phyloP scores from a whole-genome alignment of 805 yeast species.

The Candida stauntonica region DNA sequence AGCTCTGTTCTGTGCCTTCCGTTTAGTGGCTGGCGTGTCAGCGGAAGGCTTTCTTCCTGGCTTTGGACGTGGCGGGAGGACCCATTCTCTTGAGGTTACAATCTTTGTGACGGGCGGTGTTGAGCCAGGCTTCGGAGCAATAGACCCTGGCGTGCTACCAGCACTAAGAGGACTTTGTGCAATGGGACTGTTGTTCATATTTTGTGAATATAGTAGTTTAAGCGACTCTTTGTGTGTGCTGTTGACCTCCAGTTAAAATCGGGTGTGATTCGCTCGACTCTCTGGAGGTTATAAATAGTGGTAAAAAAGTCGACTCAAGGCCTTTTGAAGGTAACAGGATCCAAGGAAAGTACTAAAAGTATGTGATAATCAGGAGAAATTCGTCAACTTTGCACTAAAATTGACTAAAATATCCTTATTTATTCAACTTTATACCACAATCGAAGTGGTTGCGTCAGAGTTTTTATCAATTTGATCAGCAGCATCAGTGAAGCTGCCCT shows the following conservation, averaged over 20 bases:
- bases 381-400: no score
- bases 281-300: slow-evolving; percentile 2
- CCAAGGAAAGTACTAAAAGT: no score
- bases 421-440: no score
- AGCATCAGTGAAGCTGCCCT: no score
- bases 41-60: slow-evolving; percentile 60
- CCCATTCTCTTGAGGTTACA: slow-evolving; percentile 70
- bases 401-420: no score
- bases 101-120: slow-evolving; percentile 38
- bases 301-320: no score
- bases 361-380: no score
- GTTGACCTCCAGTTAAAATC: slow-evolving; percentile 10
- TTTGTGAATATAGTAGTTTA: not conserved
- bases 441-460: no score
- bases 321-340: no score
- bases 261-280: slow-evolving; percentile 9
- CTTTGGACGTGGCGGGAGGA: slow-evolving; percentile 74
- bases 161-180: slow-evolving; percentile 13
- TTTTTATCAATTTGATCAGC: no score
- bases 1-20: slow-evolving; percentile 91
- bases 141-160: slow-evolving; percentile 17
- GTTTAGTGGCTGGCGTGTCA: slow-evolving; percentile 78
- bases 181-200: slow-evolving; percentile 8
- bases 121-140: slow-evolving; percentile 20
- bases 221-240: not conserved